Evolutionary conservation across 345 rosid species (phyloP), one percentile per base, ranked within the genome.

Genomic region (Eucalyptus shirleyi): DNA sequence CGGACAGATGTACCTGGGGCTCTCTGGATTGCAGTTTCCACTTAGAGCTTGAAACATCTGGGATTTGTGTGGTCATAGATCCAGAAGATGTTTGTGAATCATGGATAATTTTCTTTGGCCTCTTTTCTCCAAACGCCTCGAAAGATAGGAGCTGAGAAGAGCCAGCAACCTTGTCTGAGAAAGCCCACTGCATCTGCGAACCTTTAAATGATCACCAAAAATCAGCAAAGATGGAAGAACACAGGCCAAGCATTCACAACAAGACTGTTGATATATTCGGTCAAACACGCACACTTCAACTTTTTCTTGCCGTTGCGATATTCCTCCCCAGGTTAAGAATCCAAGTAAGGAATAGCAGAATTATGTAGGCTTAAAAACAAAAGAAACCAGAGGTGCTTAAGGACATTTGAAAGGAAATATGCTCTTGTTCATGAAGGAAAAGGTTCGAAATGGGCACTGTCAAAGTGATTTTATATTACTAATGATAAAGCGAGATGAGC

Each of bases 111-210:
- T 94, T 96, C 92, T 94, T 93, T 32, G 92, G 92, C 90, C 92
- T 93, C 51, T 95, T 95, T 56, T 96, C 99, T 88, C 89, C 93
- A 89, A 94, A 89, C 87, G 92, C 88, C 90, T 93, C 93, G 89
- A 97, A 97, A 83, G 97, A 91, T 93, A 91, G 91, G 88, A 89
- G 62, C 16, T 92, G 93, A 87, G 94, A 89, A 91, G 91, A 90
- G 53, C 93, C 91, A 59, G 94, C 91, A 60, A 91, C 91, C 90
- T 92, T 92, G 90, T 91, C 91, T n/a, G 91, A 60, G 87, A 93
- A 93, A 65, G 95, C 92, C 97, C 96, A 92, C 49, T 91, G 95
- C 16, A 91, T 90, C 81, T 56, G 88, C 26, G 86, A 88, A 11
- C 83, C 83, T 42, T 32, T 88, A 65, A 24, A 45, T 17, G 55